phyloP scores from a whole-genome alignment of 1,284 basidiomycete genomes.

The Salmacisia buchloeana region DNA sequence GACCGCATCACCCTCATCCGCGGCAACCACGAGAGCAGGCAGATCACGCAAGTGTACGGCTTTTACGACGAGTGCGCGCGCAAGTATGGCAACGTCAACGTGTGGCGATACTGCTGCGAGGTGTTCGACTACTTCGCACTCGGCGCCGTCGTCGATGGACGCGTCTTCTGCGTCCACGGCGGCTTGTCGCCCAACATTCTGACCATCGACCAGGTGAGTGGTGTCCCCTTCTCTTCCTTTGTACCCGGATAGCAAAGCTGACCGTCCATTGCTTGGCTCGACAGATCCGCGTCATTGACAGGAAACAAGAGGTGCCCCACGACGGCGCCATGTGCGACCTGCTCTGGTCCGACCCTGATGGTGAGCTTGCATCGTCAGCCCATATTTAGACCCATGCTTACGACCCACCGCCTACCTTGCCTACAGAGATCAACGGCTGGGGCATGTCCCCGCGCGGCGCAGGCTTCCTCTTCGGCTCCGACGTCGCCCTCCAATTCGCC shows the following conservation, averaged over 20 bases:
- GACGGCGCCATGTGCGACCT: conserved; percentile 98
- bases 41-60: conserved; percentile 91
- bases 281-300: conserved; percentile 88
- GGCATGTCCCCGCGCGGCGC: conserved; percentile 94
- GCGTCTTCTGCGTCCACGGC: conserved; percentile 87
- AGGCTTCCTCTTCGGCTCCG: conserved; percentile 88
- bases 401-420: conserved; percentile 9
- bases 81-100: conserved; percentile 90
- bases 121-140: conserved; percentile 95
- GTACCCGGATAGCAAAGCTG: not conserved
- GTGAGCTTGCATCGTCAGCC: conserved; percentile 54
- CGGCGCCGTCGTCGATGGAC: conserved; percentile 88
- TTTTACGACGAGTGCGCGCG: conserved; percentile 98
- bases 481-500: conserved; percentile 82
- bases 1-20: conserved; percentile 95
- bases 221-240: not conserved
- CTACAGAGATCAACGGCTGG: conserved; percentile 55
- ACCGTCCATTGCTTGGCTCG: not conserved
- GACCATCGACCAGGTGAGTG: conserved; percentile 29
- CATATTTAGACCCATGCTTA: not conserved
- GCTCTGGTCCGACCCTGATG: conserved; percentile 97
- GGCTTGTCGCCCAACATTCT: conserved; percentile 63
- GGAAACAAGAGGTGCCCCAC: conserved; percentile 98
- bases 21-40: conserved; percentile 97
- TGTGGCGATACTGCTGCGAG: conserved; percentile 97